Conservation (phyloP, 768 basidiomycete genomes). For the Termitomyces sp. region DNA sequence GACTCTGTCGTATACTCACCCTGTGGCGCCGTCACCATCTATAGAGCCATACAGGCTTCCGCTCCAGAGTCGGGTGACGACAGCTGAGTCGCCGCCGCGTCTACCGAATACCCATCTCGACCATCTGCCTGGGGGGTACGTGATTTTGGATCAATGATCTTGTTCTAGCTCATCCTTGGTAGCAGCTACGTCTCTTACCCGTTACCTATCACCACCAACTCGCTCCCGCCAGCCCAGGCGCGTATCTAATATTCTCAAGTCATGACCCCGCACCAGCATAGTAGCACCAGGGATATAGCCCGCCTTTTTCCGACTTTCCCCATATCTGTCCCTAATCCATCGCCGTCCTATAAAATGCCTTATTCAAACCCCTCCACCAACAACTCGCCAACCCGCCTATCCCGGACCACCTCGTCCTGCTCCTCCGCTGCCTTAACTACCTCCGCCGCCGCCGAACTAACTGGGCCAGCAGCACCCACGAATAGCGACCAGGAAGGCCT, state of each 20-base stretch:
- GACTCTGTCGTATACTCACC: not conserved
- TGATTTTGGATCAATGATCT: slow-evolving; percentile 1
- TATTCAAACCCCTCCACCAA: slow-evolving; percentile 9
- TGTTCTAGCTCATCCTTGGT: not conserved
- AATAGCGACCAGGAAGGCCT: slow-evolving; percentile 29
- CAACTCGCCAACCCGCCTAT: slow-evolving; percentile 10
- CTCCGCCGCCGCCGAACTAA: slow-evolving; percentile 9
- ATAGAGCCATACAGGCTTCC: slow-evolving; percentile 31
- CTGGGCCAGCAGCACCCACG: not conserved
- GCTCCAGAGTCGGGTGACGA: slow-evolving; percentile 53
- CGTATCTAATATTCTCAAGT: slow-evolving; percentile 59
- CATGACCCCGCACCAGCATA: slow-evolving; percentile 79
- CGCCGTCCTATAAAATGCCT: not conserved
- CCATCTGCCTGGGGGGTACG: slow-evolving; percentile 29
- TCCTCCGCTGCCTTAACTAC: slow-evolving; percentile 17
- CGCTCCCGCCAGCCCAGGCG: slow-evolving; percentile 51
- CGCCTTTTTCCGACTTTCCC: slow-evolving; percentile 31
- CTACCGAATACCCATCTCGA: slow-evolving; percentile 1
- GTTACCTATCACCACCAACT: slow-evolving; percentile 65
- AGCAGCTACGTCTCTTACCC: slow-evolving; percentile 30
- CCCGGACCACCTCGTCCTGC: slow-evolving; percentile 21
- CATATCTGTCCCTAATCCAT: not conserved
- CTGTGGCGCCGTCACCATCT: not conserved
- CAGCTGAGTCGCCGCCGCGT: not conserved
- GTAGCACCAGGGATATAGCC: slow-evolving; percentile 76